Percentiles rank a stretch among this genome's conserved stretches.
Conservation (phyloP, 2,329 filamentous ascomycete genomes). For the Aureobasidium pullulans region DNA sequence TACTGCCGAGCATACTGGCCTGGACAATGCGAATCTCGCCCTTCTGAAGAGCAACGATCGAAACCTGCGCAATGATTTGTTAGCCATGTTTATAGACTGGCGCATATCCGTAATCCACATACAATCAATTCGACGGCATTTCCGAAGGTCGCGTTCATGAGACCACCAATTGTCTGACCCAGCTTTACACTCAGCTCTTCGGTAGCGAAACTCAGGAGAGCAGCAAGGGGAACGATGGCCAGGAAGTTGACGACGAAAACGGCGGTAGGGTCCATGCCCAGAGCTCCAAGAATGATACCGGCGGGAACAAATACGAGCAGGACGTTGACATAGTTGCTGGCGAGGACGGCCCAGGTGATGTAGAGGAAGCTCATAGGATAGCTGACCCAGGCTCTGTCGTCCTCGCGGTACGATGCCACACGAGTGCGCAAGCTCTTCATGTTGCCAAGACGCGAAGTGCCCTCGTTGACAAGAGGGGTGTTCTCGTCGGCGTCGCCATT, state of each 20-base stretch:
- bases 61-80: constrained; percentile 52
- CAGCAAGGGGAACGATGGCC: constrained; percentile 83
- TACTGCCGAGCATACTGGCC: constrained; percentile 92
- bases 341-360: constrained; percentile 36
- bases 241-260: constrained; percentile 90
- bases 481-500: constrained; percentile 42
- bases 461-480: constrained; percentile 22
- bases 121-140: constrained; percentile 45
- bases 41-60: constrained; percentile 79
- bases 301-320: constrained; percentile 67
- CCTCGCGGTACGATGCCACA: constrained; percentile 17
- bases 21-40: constrained; percentile 94
- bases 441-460: constrained; percentile 17
- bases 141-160: constrained; percentile 88
- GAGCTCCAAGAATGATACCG: constrained; percentile 59
- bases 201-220: constrained; percentile 78
- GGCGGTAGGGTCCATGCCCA: constrained; percentile 57
- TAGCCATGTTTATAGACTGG: neutral
- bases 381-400: constrained; percentile 25
- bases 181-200: constrained; percentile 75
- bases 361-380: constrained; percentile 27
- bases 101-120: constrained; percentile 21
- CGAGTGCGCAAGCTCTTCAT: constrained; percentile 14
- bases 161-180: constrained; percentile 78
- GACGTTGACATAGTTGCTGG: constrained; percentile 57